phyloP scores from a whole-genome alignment of 139 green algal genomes.

The Nannochloris sp. region DNA sequence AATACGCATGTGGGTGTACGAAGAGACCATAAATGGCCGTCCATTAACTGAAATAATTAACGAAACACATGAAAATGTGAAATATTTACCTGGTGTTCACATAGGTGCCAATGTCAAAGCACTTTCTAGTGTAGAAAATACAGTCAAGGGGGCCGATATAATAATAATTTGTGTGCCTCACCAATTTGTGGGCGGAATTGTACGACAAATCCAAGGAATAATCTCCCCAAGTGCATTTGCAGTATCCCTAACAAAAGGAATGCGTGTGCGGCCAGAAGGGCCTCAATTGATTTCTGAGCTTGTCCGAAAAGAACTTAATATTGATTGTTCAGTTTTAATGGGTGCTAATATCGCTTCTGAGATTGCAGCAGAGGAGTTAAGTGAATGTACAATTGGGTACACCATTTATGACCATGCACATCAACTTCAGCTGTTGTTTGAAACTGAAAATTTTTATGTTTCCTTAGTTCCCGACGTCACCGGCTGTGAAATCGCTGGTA shows the following conservation, averaged over 20 bases:
- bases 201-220: slow-evolving; percentile 35
- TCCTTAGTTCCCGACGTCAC: slow-evolving; percentile 50
- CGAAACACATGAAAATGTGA: slow-evolving; percentile 48
- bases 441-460: slow-evolving; percentile 47
- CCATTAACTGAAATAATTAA: slow-evolving; percentile 67
- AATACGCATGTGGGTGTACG: slow-evolving; percentile 34
- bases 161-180: slow-evolving; percentile 47
- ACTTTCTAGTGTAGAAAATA: slow-evolving; percentile 25
- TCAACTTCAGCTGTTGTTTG: slow-evolving; percentile 55
- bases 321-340: slow-evolving; percentile 73
- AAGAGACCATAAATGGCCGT: slow-evolving; percentile 21
- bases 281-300: slow-evolving; percentile 74
- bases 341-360: slow-evolving; percentile 69
- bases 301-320: slow-evolving; percentile 42
- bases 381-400: slow-evolving; percentile 68
- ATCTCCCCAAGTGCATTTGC: slow-evolving; percentile 43
- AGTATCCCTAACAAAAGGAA: slow-evolving; percentile 70
- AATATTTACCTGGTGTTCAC: slow-evolving; percentile 51
- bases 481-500: slow-evolving; percentile 66
- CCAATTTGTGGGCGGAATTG: slow-evolving; percentile 58
- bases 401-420: slow-evolving; percentile 37
- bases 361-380: slow-evolving; percentile 44
- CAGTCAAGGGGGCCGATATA: slow-evolving; percentile 37
- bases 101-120: slow-evolving; percentile 44
- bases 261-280: slow-evolving; percentile 63